Evolutionary conservation across 441 rosid genomes (phyloP).

Genomic region (Aleurites moluccanus): DNA sequence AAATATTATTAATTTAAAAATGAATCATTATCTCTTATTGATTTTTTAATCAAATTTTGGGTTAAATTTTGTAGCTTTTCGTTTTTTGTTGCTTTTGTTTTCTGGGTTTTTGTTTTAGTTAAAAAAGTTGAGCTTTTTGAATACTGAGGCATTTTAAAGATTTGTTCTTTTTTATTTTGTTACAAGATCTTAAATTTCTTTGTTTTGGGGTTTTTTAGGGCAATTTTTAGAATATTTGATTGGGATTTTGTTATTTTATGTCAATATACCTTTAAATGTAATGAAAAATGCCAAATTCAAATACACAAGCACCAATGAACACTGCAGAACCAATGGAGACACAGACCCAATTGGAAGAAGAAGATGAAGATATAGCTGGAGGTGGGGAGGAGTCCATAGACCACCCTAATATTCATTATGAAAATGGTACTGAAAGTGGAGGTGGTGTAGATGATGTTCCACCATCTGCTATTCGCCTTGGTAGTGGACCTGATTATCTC

Average conservation of each 20-base stretch:
- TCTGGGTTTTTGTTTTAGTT: background rate
- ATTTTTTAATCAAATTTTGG: background rate
- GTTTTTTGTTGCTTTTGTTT: background rate
- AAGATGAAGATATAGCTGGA: conserved; percentile 29
- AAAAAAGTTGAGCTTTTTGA: background rate
- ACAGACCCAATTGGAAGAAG: conserved; percentile 28
- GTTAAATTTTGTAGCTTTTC: background rate
- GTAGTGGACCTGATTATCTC: conserved; percentile 28
- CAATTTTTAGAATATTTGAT: background rate
- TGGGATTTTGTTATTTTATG: background rate
- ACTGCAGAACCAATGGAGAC: conserved; percentile 28
- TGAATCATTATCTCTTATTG: background rate
- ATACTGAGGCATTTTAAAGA: background rate
- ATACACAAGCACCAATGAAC: conserved; percentile 25
- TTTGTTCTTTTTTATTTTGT: background rate
- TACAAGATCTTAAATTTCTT: background rate
- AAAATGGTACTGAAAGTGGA: conserved; percentile 24
- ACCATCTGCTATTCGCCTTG: conserved; percentile 23
- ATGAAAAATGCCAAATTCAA: conserved; percentile 33
- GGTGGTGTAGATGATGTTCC: conserved; percentile 33
- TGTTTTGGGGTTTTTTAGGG: background rate
- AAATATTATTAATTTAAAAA: background rate
- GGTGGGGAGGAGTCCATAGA: conserved; percentile 39
- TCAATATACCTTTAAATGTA: background rate
- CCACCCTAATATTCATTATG: conserved; percentile 33